These are phyloP conservation scores for Tolypocladium cylindrosporum DNA, from an alignment of 2,329 filamentous ascomycete genomes.

Conservation along the genomic window DNA sequence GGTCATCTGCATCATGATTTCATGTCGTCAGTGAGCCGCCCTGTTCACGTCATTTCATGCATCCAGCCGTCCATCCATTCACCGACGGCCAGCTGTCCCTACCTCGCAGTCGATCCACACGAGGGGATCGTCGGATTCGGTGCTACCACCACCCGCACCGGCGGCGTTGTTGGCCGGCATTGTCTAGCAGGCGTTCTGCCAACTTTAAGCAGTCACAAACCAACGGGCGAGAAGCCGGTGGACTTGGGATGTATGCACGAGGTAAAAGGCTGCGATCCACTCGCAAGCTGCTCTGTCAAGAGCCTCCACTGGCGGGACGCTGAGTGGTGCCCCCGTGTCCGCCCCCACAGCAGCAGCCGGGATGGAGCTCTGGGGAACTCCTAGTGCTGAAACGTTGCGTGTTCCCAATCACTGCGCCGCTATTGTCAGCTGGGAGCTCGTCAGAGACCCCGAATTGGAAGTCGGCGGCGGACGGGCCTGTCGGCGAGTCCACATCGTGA, in stretches of 20 bases:
- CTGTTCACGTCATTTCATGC: background rate
- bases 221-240: background rate
- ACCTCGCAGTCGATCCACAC: conserved; percentile 76
- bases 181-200: background rate
- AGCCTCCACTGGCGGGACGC: too few species aligned
- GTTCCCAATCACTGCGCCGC: conserved; percentile 6
- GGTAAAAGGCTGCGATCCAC: background rate
- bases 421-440: conserved; percentile 3
- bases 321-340: background rate
- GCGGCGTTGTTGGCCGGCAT: background rate
- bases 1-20: conserved; percentile 59
- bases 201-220: background rate
- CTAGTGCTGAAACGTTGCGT: conserved; percentile 19
- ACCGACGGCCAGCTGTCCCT: conserved; percentile 4
- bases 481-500: background rate
- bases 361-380: background rate
- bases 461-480: background rate
- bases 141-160: background rate
- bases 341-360: background rate
- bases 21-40: background rate
- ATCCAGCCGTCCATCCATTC: background rate
- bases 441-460: background rate
- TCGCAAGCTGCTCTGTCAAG: background rate
- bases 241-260: background rate
- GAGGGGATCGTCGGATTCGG: conserved; percentile 43